Evolutionary conservation across 2,329 filamentous ascomycete genomes (phyloP).

Genomic region (Fusarium equiseti): DNA sequence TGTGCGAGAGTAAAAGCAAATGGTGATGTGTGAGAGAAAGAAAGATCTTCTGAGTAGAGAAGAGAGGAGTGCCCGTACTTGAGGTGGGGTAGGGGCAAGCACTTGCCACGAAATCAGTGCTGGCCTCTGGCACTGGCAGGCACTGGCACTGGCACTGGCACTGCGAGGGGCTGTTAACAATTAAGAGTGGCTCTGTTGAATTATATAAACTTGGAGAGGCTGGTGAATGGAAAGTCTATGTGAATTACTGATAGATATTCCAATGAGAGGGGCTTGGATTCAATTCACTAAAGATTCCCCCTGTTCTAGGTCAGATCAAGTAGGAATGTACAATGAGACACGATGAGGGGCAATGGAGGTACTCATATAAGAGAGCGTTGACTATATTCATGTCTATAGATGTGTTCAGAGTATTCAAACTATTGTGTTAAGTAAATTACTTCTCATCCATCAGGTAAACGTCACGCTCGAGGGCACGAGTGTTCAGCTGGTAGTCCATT

Average conservation of each 20-base stretch:
- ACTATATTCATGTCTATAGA: not conserved
- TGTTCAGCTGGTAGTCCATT: slow-evolving; percentile 36
- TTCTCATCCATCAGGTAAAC: slow-evolving; percentile 43
- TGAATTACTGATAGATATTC: not conserved
- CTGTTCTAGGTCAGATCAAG: not conserved
- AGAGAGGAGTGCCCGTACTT: no score
- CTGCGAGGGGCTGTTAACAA: not conserved
- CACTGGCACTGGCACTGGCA: not conserved
- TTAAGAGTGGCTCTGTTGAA: not conserved
- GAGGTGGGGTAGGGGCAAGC: not conserved
- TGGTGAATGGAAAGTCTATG: not conserved
- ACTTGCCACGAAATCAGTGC: not conserved
- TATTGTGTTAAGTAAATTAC: not conserved
- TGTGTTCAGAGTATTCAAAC: not conserved
- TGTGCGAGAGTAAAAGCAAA: not conserved
- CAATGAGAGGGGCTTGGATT: not conserved
- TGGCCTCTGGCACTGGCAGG: not conserved
- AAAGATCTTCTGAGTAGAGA: not conserved
- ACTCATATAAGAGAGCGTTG: not conserved
- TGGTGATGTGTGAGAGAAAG: not conserved
- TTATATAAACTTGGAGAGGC: not conserved
- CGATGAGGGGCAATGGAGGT: not conserved
- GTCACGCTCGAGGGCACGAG: slow-evolving; percentile 44
- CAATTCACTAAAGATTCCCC: not conserved
- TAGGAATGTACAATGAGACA: not conserved